Conservation (phyloP, 2,329 filamentous ascomycete genomes). For the Ophiocordyceps sinensis region DNA sequence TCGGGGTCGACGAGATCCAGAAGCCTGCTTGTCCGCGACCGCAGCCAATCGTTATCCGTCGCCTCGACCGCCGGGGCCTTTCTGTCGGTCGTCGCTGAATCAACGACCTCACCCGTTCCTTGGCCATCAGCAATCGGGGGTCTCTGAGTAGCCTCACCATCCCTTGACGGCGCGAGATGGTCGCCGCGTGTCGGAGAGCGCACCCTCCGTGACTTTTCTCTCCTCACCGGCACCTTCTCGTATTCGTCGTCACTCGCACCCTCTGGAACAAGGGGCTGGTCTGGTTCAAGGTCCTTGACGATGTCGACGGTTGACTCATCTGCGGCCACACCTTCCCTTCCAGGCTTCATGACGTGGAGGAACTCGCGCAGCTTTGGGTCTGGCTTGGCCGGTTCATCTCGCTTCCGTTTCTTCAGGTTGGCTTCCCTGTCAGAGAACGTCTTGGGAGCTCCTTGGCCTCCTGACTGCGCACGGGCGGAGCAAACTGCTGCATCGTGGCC, state of each 20-base stretch:
- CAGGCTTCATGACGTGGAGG: constrained; percentile 62
- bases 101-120: constrained; percentile 6
- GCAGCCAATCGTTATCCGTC: constrained; percentile 81
- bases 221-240: constrained; percentile 45
- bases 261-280: constrained; percentile 26
- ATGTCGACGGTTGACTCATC: constrained; percentile 13
- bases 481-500: constrained; percentile 10
- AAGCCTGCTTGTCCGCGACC: constrained; percentile 73
- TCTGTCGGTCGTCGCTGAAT: constrained; percentile 10
- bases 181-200: constrained; percentile 7
- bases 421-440: constrained; percentile 14
- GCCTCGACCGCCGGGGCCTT: constrained; percentile 24
- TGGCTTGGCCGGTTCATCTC: constrained; percentile 39
- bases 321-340: constrained; percentile 18
- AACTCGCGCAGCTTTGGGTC: constrained; percentile 81
- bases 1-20: constrained; percentile 73
- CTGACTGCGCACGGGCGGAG: constrained; percentile 9
- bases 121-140: constrained; percentile 1
- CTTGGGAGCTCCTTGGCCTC: constrained; percentile 1
- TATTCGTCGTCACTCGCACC: constrained; percentile 64
- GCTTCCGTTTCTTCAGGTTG: constrained; percentile 54
- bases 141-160: constrained; percentile 1
- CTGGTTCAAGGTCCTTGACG: constrained; percentile 8
- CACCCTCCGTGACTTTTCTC: constrained; percentile 27
- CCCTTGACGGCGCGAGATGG: constrained; percentile 4